These are phyloP conservation scores for Ascodesmis nigricans DNA, from an alignment of 495 filamentous ascomycete genomes.

Conservation along the genomic window DNA sequence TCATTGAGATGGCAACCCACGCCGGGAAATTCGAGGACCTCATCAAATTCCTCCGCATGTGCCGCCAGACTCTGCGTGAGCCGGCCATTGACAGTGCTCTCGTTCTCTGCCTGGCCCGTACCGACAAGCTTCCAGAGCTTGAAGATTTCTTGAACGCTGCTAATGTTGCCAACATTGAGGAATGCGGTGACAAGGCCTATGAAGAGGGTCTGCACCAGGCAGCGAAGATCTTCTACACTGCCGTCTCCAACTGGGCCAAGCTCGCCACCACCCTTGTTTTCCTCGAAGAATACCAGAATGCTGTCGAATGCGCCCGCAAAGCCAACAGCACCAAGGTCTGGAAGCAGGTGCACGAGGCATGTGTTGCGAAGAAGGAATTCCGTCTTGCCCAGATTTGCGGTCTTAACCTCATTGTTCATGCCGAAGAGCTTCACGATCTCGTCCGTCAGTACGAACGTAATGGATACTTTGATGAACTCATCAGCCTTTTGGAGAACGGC, in stretches of 20 bases:
- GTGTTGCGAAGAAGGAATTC: constrained; percentile 97
- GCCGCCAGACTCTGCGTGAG: constrained; percentile 86
- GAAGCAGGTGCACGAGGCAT: constrained; percentile 96
- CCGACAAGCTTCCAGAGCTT: constrained; percentile 75
- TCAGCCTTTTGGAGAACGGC: constrained; percentile 80
- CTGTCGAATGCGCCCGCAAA: constrained; percentile 94
- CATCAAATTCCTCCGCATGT: constrained; percentile 92
- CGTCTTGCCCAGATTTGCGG: constrained; percentile 97
- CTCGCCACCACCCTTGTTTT: constrained; percentile 92
- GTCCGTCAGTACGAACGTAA: constrained; percentile 92
- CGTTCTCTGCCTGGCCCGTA: constrained; percentile 79
- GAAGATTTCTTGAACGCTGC: constrained; percentile 89
- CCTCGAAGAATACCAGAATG: constrained; percentile 89
- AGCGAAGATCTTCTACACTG: constrained; percentile 95
- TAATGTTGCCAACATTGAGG: constrained; percentile 87
- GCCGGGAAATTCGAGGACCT: constrained; percentile 97
- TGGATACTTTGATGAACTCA: constrained; percentile 97
- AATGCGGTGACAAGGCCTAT: constrained; percentile 94
- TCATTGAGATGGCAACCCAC: constrained; percentile 87
- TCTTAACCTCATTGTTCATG: constrained; percentile 95
- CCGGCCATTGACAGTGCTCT: constrained; percentile 81
- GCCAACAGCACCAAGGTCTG: constrained; percentile 99
- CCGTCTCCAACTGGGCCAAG: constrained; percentile 99
- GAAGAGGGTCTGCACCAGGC: constrained; percentile 86
- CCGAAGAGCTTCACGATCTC: constrained; percentile 81